These are phyloP conservation scores for Melampsora larici-populina DNA, from an alignment of 1,284 basidiomycete species.

Conservation along the genomic window DNA sequence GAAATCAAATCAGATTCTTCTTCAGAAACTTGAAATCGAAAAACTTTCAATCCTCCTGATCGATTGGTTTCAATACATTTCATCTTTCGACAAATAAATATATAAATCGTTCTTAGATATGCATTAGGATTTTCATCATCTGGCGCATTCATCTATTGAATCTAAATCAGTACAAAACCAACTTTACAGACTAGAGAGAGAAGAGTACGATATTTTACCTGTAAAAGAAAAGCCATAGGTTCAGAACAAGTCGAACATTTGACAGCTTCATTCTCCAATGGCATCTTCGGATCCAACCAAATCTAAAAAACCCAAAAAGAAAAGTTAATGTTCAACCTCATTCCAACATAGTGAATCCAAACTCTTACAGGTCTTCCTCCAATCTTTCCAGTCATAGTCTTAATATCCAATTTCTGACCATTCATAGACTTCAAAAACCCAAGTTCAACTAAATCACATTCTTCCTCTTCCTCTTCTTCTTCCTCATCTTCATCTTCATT, in stretches of 20 bases:
- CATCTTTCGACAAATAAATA: conserved; percentile 35
- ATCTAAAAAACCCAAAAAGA: conserved; percentile 11
- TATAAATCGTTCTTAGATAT: conserved; percentile 40
- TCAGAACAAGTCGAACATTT: conserved; percentile 16
- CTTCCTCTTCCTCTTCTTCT: conserved; percentile 22
- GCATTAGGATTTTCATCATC: conserved; percentile 38
- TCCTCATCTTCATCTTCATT: too few species aligned
- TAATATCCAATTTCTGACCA: conserved; percentile 18
- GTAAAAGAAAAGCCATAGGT: conserved; percentile 39
- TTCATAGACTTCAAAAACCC: conserved; percentile 36
- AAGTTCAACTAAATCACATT: conserved; percentile 25
- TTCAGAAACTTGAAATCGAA: conserved; percentile 27
- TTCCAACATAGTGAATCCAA: background rate
- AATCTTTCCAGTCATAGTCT: conserved; percentile 37
- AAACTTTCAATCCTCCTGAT: conserved; percentile 21
- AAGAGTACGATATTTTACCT: conserved; percentile 7
- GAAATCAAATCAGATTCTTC: background rate
- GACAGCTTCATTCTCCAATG: conserved; percentile 4
- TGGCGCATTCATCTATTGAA: conserved; percentile 37
- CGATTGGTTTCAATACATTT: conserved; percentile 1
- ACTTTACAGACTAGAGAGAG: background rate
- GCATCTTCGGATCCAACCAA: conserved; percentile 36
- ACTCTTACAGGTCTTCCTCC: conserved; percentile 35
- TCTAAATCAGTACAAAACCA: background rate
- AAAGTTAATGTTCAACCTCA: background rate